phyloP scores from a whole-genome alignment of 2,329 filamentous ascomycete species.

The Trichoderma semiorbis region DNA sequence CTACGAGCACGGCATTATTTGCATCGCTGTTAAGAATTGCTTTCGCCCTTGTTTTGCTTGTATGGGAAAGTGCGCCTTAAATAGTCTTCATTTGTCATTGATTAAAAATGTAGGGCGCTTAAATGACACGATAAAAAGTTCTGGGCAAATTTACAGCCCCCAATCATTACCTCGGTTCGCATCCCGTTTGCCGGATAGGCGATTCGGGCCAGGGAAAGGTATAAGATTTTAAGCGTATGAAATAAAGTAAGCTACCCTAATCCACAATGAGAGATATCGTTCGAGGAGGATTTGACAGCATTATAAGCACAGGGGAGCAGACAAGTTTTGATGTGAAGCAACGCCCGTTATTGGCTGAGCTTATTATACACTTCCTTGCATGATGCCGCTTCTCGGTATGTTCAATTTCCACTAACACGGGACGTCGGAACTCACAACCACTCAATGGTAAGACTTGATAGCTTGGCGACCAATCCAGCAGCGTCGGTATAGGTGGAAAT shows the following conservation, averaged over 20 bases:
- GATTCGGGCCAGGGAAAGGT: not conserved
- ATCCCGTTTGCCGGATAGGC: not conserved
- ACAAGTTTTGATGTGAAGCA: not conserved
- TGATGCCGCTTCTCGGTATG: no score
- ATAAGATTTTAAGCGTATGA: not conserved
- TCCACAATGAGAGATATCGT: not conserved
- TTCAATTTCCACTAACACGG: not conserved
- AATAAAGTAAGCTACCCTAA: not conserved
- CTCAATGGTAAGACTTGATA: not conserved
- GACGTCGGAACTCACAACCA: not conserved
- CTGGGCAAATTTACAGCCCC: not conserved
- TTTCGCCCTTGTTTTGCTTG: not conserved
- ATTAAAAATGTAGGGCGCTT: not conserved
- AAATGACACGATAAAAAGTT: not conserved
- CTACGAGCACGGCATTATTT: not conserved
- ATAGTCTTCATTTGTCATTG: not conserved
- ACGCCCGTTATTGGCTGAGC: not conserved
- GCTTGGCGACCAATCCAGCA: not conserved
- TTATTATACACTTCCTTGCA: not conserved
- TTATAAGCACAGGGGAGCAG: not conserved
- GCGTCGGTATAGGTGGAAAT: not conserved
- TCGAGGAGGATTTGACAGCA: not conserved
- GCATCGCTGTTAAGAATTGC: not conserved
- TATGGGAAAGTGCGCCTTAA: not conserved
- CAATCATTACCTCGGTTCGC: not conserved